Conservation (phyloP, 2,329 filamentous ascomycete genomes). For the Rutstroemia sydowiana region DNA sequence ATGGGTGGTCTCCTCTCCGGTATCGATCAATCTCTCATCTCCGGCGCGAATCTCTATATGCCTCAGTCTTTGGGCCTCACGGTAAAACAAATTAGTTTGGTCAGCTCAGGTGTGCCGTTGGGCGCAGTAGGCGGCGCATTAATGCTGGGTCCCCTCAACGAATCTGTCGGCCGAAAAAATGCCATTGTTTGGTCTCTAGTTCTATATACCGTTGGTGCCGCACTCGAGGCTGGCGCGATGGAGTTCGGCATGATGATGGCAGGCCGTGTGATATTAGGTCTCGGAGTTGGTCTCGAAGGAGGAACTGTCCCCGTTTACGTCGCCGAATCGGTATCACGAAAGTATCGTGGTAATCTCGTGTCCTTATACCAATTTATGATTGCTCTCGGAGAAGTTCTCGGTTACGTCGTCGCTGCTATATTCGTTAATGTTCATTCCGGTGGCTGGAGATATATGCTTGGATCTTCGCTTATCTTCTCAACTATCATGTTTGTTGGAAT, state of each 20-base stretch:
- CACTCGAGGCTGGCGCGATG: conserved; percentile 58
- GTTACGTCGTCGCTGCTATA: conserved; percentile 65
- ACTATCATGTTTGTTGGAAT: conserved; percentile 56
- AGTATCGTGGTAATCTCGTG: conserved; percentile 63
- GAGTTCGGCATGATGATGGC: conserved; percentile 66
- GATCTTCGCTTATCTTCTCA: conserved; percentile 64
- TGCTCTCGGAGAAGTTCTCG: conserved; percentile 65
- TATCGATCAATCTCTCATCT: conserved; percentile 66
- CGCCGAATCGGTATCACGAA: conserved; percentile 61
- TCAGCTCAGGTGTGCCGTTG: conserved; percentile 64
- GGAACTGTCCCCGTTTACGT: conserved; percentile 71
- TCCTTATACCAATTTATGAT: conserved; percentile 72
- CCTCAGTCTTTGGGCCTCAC: conserved; percentile 46
- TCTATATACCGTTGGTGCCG: conserved; percentile 63
- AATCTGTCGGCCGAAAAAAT: conserved; percentile 58
- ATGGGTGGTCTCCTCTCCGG: conserved; percentile 69
- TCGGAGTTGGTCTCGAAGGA: conserved; percentile 66
- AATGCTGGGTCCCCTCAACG: conserved; percentile 59
- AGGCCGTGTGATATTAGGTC: conserved; percentile 59
- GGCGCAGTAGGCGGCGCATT: conserved; percentile 65
- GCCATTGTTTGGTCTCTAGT: conserved; percentile 63
- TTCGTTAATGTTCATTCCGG: conserved; percentile 58
- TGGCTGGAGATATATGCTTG: conserved; percentile 69
- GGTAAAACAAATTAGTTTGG: conserved; percentile 52
- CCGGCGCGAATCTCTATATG: conserved; percentile 61